Evolutionary conservation across 768 basidiomycete species (phyloP), one percentile per base, ranked within the genome.

Genomic region (Boletus reticuloceps): DNA sequence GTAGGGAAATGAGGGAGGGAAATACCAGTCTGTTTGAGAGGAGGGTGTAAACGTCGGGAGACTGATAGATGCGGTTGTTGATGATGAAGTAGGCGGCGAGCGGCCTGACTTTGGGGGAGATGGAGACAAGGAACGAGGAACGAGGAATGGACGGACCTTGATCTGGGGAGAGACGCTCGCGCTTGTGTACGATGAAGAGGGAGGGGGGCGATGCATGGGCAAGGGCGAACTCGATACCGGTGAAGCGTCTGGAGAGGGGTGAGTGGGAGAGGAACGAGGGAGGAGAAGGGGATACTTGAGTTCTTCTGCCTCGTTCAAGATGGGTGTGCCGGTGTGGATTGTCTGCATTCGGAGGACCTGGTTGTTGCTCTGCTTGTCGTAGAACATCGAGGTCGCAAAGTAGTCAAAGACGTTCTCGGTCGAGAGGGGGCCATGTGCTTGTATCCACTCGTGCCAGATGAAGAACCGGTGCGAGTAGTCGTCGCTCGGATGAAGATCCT

Each of bases 261-360:
- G 51, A 63, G 63, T 20, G 40, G 20, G 40, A n/a, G 11, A 14
- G 42, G 42, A 14, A 6, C 34, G 19, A 12, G 14, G 37, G 32
- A 10, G 43, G 14, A n/a, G 36, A 40, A 9, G 46, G 37, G 54
- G 52, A 14, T 37, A 60, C 93, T 78, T 91, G 58, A 96, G 83
- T 67, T 95, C 91, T 59, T 90, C 90, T 11, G 86, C 85, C 69
- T 94, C 94, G 60, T 94, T 88, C 9, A 79, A 75, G 53, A 92
- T 73, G 11, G 88, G 82, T 29, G 82, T 74, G n/a, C 88, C 91
- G 0, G 89, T 88, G 65, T 91, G 88, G 75, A 88, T 86, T 0
- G 91, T 94, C 71, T 96, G 94, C 94, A 96, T 96, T 62, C 92
- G 87, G 42, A 96, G 75, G 31, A 89, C 85, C 64, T 94, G 90